Conservation (phyloP, 805 yeast species). For the Candida cerambycidarum region DNA sequence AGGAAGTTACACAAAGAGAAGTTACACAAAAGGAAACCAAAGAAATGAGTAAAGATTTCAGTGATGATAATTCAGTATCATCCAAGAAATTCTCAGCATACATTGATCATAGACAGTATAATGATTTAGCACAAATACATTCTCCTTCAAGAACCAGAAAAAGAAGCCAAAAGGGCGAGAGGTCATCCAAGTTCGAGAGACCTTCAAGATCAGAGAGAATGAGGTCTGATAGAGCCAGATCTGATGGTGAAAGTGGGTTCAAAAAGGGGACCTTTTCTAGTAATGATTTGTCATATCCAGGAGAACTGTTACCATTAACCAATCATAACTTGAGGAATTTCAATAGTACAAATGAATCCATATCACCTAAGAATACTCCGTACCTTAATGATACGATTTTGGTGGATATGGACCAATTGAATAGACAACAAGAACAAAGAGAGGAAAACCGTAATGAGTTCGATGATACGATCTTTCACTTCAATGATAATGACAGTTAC, state of each 20-base stretch:
- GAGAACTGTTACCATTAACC: slow-evolving; percentile 30
- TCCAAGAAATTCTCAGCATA: slow-evolving; percentile 14
- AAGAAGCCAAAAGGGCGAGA: slow-evolving; percentile 14
- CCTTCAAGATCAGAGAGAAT: not conserved
- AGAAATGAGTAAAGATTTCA: not conserved
- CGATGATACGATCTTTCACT: slow-evolving; percentile 3
- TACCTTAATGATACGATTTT: slow-evolving; percentile 20
- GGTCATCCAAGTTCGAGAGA: not conserved
- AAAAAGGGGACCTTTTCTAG: not conserved
- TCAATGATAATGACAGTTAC: slow-evolving; percentile 17
- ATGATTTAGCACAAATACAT: slow-evolving; percentile 27
- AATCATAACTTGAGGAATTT: slow-evolving; percentile 36
- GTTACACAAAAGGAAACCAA: not conserved
- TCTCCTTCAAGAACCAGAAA: slow-evolving; percentile 32
- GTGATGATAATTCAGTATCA: slow-evolving; percentile 6
- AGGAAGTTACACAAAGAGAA: not conserved
- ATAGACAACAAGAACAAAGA: slow-evolving; percentile 14
- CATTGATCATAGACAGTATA: slow-evolving; percentile 31
- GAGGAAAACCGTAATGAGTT: not conserved
- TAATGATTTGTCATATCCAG: not conserved
- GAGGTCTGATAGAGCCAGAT: not conserved
- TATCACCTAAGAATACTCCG: slow-evolving; percentile 11
- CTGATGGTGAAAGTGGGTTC: not conserved
- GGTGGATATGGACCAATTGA: slow-evolving; percentile 40
- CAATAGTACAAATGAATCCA: slow-evolving; percentile 9